Evolutionary conservation across 192 early-diverging fungal genomes (phyloP), one percentile per base, ranked within the genome.

Genomic region (Geranomyces variabilis): DNA sequence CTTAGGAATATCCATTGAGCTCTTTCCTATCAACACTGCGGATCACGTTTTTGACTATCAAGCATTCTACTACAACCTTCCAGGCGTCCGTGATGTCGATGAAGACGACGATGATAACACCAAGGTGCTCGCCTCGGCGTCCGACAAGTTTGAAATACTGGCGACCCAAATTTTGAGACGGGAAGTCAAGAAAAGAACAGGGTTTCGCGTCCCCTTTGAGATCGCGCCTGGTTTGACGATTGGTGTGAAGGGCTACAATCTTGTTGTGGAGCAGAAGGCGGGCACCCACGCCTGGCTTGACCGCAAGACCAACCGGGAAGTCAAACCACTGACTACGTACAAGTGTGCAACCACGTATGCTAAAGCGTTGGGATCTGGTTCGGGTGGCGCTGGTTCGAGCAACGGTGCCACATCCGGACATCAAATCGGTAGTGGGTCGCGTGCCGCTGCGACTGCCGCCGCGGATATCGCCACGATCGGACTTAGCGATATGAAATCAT

Each of bases 191-290:
- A 89, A 88, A 49, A 73, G 91, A 43, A 82, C 85, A 0, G 48
- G 73, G 31, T 91, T 88, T 64, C 75, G 79, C 10, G 74, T 92
- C 1, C 88, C 91, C 9, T 78, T 93, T 22, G 70, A 88, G 17
- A 62, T 94, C n/a, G 75, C 77, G 0, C 75, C 84, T 7, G 85
- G 76, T n/a, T 57, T 93, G 33, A 79, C 80, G 5, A 87, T 94
- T 63, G 91, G 89, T 9, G 79, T 94, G 21, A 81, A 80, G 62
- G 91, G 91, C 74, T 90, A 83, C 67, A 87, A 84, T 58, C 59
- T 90, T 0, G 67, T 87, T 8, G 70, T 84, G 45, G 77, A 89
- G 66, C 87, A 89, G 36, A 80, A 77, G 21, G 81, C 77, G 45
- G 77, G 76, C 14, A 31, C 22, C 0, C 75, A 74, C 43, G 81